These are phyloP conservation scores for Tulasnella sp. DNA, from an alignment of 768 basidiomycete species.

Conservation along the genomic window DNA sequence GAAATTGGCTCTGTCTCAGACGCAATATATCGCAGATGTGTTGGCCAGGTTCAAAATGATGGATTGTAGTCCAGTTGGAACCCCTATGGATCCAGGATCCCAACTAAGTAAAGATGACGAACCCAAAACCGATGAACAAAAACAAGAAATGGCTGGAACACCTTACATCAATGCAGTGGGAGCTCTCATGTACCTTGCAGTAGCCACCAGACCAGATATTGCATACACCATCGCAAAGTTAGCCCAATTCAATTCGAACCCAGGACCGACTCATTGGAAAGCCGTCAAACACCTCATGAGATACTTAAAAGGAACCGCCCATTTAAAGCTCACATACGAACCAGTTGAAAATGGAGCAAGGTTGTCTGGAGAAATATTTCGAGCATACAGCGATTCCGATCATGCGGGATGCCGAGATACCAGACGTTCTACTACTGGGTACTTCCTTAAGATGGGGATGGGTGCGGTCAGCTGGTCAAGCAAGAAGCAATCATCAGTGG, in stretches of 20 bases:
- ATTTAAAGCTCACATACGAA: slow-evolving; percentile 14
- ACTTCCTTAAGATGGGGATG: slow-evolving; percentile 39
- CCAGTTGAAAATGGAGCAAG: background rate
- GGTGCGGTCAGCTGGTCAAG: slow-evolving; percentile 44
- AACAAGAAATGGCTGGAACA: slow-evolving; percentile 32
- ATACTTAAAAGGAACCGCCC: slow-evolving; percentile 21
- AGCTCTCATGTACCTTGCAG: slow-evolving; percentile 24
- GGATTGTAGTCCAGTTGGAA: background rate
- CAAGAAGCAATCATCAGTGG: slow-evolving; percentile 43
- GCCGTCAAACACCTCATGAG: slow-evolving; percentile 38
- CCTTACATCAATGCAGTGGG: slow-evolving; percentile 31
- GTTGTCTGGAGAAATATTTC: background rate
- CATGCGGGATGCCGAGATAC: slow-evolving; percentile 36
- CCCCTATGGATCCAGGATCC: background rate
- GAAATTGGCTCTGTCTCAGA: background rate
- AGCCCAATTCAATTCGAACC: slow-evolving; percentile 29
- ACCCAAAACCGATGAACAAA: slow-evolving; percentile 33
- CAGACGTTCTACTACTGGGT: slow-evolving; percentile 42
- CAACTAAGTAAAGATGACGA: slow-evolving; percentile 36
- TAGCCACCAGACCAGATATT: slow-evolving; percentile 39
- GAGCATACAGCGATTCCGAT: slow-evolving; percentile 37
- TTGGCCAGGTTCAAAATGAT: background rate
- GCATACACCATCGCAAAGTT: slow-evolving; percentile 29
- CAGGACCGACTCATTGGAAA: slow-evolving; percentile 35
- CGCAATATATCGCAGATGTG: background rate